phyloP scores from a whole-genome alignment of 345 rosid species.

The Syzygium oleosum region DNA sequence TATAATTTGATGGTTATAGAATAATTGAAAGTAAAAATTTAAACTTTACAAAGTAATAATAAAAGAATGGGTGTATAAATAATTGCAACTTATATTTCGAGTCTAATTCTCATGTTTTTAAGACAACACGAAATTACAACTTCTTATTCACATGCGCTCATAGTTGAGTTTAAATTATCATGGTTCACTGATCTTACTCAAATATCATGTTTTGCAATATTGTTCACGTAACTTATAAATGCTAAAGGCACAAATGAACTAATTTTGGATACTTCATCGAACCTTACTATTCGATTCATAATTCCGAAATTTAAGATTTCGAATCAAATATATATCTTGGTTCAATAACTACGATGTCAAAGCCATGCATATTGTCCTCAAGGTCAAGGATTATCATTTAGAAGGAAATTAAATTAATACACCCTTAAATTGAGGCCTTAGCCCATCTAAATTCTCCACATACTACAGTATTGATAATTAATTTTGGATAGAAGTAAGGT shows the following conservation, averaged over 20 bases:
- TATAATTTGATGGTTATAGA: not conserved
- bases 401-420: not conserved
- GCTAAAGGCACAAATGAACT: not conserved
- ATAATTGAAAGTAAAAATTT: not conserved
- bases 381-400: not conserved
- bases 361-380: not conserved
- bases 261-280: not conserved
- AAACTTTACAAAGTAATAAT: not conserved
- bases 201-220: not conserved
- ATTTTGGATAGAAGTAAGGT: not conserved
- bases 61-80: not conserved
- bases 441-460: not conserved
- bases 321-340: not conserved
- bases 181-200: not conserved
- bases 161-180: not conserved
- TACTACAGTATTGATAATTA: not conserved
- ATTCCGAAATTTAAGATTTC: not conserved
- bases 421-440: not conserved
- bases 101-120: not conserved
- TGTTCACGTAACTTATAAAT: not conserved
- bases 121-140: not conserved
- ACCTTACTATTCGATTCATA: not conserved
- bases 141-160: not conserved
- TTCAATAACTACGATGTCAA: not conserved
- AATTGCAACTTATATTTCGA: not conserved